Evolutionary conservation across 768 basidiomycete genomes (phyloP).

Genomic region (Pulveroboletus sp.): DNA sequence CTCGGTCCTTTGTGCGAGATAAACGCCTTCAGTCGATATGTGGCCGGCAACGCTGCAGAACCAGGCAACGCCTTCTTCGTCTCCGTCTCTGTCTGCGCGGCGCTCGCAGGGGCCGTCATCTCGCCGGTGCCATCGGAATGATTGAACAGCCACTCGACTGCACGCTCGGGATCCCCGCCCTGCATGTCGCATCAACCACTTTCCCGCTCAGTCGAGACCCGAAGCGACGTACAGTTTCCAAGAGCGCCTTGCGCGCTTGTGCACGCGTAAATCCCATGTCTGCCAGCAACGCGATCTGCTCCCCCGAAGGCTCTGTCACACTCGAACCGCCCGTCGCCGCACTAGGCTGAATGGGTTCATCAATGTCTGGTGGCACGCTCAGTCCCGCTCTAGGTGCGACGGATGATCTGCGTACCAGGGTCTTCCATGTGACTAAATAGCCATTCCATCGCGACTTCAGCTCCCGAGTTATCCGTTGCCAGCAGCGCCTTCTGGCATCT

Average conservation of each 20-base stretch:
- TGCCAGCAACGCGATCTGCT: conserved; percentile 65
- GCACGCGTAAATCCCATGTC: conserved; percentile 91
- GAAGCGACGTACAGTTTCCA: conserved; percentile 64
- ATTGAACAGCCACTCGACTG: conserved; percentile 94
- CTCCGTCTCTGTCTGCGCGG: no score
- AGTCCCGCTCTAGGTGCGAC: neutral
- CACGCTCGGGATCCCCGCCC: conserved; percentile 75
- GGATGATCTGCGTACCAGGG: conserved; percentile 47
- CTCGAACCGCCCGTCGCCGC: conserved; percentile 14
- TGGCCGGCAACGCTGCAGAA: conserved; percentile 55
- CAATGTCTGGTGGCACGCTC: conserved; percentile 62
- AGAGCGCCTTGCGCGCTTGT: conserved; percentile 83
- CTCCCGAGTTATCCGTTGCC: conserved; percentile 73
- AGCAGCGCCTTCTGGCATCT: conserved; percentile 88
- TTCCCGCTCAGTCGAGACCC: neutral
- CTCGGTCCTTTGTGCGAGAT: conserved; percentile 96
- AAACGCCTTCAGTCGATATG: conserved; percentile 84
- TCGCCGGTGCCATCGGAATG: conserved; percentile 87
- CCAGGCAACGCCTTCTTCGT: no score
- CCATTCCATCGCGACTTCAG: conserved; percentile 93
- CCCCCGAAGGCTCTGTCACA: conserved; percentile 52
- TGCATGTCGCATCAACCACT: conserved; percentile 23
- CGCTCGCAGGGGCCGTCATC: conserved; percentile 21
- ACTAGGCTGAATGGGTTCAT: conserved; percentile 55
- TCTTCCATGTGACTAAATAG: conserved; percentile 94